These are phyloP conservation scores for Spinellus fusiger DNA, from an alignment of 192 early-diverging fungal species.

Conservation along the genomic window DNA sequence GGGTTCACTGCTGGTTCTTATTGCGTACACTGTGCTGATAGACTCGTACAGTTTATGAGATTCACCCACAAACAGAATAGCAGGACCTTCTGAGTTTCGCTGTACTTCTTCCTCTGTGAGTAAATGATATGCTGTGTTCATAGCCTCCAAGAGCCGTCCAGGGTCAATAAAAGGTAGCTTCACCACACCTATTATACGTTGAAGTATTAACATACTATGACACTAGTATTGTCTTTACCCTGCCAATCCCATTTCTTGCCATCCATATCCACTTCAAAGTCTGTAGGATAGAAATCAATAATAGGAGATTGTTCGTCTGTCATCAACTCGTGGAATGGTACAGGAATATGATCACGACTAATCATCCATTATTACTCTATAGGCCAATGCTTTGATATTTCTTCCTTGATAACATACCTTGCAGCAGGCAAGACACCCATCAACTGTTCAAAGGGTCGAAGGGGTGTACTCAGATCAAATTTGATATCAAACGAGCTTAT, in stretches of 20 bases:
- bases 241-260: conserved; percentile 96
- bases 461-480: conserved; percentile 80
- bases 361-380: too few species aligned
- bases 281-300: conserved; percentile 89
- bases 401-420: conserved; percentile 22
- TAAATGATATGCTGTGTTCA: conserved; percentile 55
- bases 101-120: conserved; percentile 65
- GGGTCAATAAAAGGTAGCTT: conserved; percentile 95
- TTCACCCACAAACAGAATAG: conserved; percentile 52
- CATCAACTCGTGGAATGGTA: conserved; percentile 72
- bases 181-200: too few species aligned
- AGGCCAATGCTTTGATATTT: too few species aligned
- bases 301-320: conserved; percentile 76
- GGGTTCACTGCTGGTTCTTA: conserved; percentile 32
- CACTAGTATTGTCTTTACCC: conserved; percentile 38
- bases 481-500: conserved; percentile 65
- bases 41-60: conserved; percentile 56
- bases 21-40: conserved; percentile 46
- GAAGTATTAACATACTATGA: conserved; percentile 37
- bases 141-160: conserved; percentile 65
- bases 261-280: conserved; percentile 89
- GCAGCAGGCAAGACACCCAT: conserved; percentile 95
- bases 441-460: conserved; percentile 90
- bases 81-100: conserved; percentile 68
- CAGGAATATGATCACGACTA: conserved; percentile 62